A percentile compares a stretch with the other conserved stretches of the same genome.
phyloP scores from a whole-genome alignment of 2,329 filamentous ascomycete species.

The Leptographium lundbergii region DNA sequence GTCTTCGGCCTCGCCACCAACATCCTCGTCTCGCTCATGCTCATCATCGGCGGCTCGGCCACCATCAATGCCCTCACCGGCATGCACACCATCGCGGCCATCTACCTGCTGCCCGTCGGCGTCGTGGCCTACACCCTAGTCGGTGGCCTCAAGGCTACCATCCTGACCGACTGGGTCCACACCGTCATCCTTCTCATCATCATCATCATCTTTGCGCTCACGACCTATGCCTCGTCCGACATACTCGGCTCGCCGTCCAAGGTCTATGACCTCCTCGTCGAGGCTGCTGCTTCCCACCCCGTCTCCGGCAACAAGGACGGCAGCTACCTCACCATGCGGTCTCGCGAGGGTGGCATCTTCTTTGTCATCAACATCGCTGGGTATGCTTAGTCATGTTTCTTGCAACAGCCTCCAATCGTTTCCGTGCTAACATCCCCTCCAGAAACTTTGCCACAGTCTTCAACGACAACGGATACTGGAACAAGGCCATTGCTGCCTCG shows the following conservation, averaged over 20 bases:
- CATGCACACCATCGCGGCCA: slow-evolving; percentile 66
- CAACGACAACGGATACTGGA: slow-evolving; percentile 80
- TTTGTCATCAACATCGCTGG: slow-evolving; percentile 68
- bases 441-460: slow-evolving; percentile 77
- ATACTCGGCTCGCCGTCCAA: slow-evolving; percentile 60
- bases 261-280: slow-evolving; percentile 66
- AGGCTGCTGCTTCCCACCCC: slow-evolving; percentile 56
- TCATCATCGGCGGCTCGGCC: slow-evolving; percentile 71
- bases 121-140: slow-evolving; percentile 70
- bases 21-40: slow-evolving; percentile 78
- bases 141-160: slow-evolving; percentile 75
- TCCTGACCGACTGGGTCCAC: slow-evolving; percentile 77
- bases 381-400: not conserved
- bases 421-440: not conserved
- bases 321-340: slow-evolving; percentile 78
- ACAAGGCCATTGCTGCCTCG: slow-evolving; percentile 82
- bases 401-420: too few relatives aligned
- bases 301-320: slow-evolving; percentile 69
- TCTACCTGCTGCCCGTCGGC: slow-evolving; percentile 69
- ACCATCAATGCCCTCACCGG: slow-evolving; percentile 62
- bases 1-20: slow-evolving; percentile 75
- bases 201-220: slow-evolving; percentile 75
- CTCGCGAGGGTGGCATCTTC: slow-evolving; percentile 70
- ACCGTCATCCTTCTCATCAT: slow-evolving; percentile 77
- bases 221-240: slow-evolving; percentile 62